phyloP scores from a whole-genome alignment of 768 basidiomycete species.

The Russula brevipes region DNA sequence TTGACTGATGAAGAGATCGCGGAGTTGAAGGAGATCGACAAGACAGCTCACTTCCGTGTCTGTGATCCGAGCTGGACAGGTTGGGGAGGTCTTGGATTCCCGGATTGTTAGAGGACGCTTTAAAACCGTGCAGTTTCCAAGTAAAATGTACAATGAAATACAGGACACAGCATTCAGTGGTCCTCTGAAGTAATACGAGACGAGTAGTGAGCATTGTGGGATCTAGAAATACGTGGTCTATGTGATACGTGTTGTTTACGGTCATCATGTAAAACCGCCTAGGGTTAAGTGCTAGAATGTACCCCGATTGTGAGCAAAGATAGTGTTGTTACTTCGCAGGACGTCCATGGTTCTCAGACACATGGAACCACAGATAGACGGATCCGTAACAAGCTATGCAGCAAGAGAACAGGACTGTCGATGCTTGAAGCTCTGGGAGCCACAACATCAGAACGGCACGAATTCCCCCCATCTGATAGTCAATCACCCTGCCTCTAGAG shows the following conservation, averaged over 20 bases:
- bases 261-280: background rate
- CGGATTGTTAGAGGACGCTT: slow-evolving; percentile 32
- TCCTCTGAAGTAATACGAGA: background rate
- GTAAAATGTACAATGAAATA: background rate
- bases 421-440: slow-evolving; percentile 13
- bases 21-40: slow-evolving; percentile 54
- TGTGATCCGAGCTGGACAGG: slow-evolving; percentile 63
- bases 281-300: background rate
- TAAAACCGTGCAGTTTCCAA: background rate
- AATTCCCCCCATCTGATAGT: slow-evolving; percentile 27
- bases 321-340: background rate
- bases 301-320: background rate
- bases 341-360: background rate
- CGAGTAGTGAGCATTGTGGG: background rate
- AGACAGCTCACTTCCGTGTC: slow-evolving; percentile 57
- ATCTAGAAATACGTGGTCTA: background rate
- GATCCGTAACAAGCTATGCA: slow-evolving; percentile 3
- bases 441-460: slow-evolving; percentile 28
- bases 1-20: slow-evolving; percentile 56
- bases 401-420: background rate
- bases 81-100: slow-evolving; percentile 58
- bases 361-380: background rate
- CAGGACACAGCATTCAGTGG: background rate
- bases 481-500: slow-evolving; percentile 30
- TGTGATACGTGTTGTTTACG: background rate